Evolutionary conservation across 179 eudicot species (phyloP), one percentile per base, ranked within the genome.

Genomic region (Monotropa hypopitys): DNA sequence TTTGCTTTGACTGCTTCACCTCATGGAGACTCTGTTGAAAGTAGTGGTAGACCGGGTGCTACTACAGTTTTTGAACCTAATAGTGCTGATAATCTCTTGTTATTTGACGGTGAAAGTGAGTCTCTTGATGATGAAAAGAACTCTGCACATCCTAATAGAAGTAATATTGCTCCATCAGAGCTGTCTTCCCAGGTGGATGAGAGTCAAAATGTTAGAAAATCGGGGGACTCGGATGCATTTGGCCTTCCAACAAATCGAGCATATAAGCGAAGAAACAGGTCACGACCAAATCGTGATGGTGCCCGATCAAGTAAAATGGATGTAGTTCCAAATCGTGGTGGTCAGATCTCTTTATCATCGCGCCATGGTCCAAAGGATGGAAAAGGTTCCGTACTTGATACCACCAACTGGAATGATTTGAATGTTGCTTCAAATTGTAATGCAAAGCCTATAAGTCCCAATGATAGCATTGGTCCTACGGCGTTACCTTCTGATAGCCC

Each of bases 11-110:
- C 97, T 81, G 90, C 94, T 77, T 96, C 99, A 49, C 91, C 97
- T 81, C 93, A 73, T 81, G 97, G 98, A 80, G 99, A 96, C 87
- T 94, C 99, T 72, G 93, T 94, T 54, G 98, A 92, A 79, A 96
- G 99, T 82, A 90, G 92, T 90, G 97, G 97, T 70, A 84, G 96
- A 84, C 87, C 82, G 70, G 94, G 88, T 75, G 85, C 81, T 73
- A 80, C 84, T 81, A 76, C 84, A 35, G 80, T 77, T 10, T 78
- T 88, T 86, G 99, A 96, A 78, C 97, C 94, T 18, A 90, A 91
- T 73, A 89, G 90, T 89, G 99, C 98, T 82, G 99, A 96, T 89
- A 96, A 94, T 86, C 88, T 88, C 56, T 68, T 85, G 87, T 76
- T 88, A 80, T 90, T 96, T 83, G 95, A 90, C 81, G 97, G 90